Percentiles rank a stretch among this genome's conserved stretches.
Evolutionary conservation across 495 filamentous ascomycete genomes (phyloP).

Genomic region (Chaetomium cochliodes): DNA sequence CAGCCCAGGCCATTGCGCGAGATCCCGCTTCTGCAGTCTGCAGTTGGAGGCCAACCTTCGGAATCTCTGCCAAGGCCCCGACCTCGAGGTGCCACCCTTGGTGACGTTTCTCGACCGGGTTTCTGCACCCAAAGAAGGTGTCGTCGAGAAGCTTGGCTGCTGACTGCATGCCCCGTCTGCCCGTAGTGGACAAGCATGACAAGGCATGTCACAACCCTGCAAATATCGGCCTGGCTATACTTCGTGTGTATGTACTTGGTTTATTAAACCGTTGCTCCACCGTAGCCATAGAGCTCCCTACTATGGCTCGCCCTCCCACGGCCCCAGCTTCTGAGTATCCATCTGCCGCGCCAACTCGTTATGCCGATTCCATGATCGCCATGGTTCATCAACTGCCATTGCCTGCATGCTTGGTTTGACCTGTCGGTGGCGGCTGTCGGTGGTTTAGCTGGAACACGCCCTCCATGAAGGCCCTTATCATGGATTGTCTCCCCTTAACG

Average conservation of each 20-base stretch:
- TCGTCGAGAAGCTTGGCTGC: slow-evolving; percentile 8
- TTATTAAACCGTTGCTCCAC: neutral
- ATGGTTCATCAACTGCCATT: slow-evolving; percentile 22
- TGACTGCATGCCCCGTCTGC: no score
- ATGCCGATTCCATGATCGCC: slow-evolving; percentile 30
- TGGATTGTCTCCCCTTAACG: neutral
- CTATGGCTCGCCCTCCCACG: neutral
- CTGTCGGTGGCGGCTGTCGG: neutral
- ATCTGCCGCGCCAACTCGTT: slow-evolving; percentile 27
- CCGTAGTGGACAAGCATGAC: neutral
- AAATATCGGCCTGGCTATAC: neutral
- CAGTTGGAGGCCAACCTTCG: neutral
- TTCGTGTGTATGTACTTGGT: no score
- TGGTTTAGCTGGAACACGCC: slow-evolving; percentile 15
- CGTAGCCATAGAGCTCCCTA: neutral
- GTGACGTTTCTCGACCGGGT: neutral
- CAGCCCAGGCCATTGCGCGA: neutral
- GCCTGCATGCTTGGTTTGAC: slow-evolving; percentile 18
- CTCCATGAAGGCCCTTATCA: neutral
- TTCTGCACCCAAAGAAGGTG: neutral
- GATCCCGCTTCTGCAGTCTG: neutral
- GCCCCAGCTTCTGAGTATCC: neutral
- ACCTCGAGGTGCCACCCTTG: neutral
- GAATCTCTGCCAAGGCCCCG: no score
- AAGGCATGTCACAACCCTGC: slow-evolving; percentile 1